Evolutionary conservation across 2,329 filamentous ascomycete genomes (phyloP), one percentile per base, ranked within the genome.

Genomic region (Botrytis deweyae): DNA sequence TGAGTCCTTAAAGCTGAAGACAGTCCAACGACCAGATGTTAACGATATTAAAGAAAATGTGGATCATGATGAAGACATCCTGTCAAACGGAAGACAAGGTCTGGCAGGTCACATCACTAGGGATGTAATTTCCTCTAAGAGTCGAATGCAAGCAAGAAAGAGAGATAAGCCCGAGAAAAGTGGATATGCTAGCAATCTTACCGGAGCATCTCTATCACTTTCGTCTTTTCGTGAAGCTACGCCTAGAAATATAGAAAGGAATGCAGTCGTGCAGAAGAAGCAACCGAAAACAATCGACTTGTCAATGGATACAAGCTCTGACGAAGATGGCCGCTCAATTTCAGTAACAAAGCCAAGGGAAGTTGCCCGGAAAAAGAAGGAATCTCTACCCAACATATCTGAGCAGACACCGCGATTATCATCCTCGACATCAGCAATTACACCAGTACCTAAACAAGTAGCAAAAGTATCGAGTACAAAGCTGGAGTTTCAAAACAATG

Each of bases 131-230:
- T n/a, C 25, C 36, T 33, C 29, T 40, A 59, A 38, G 22, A 33
- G 18, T 29, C 66, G 58, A 63, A 46, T n/a, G 29, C 59, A 75
- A 72, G 76, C 68, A 46, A 55, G n/a, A 38, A 74, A 69, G 42
- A 78, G 65, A 70, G 74, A 72, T 8, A 71, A 76, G 74, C 72
- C 73, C 36, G 38, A 72, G 40, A 78, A 76, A 29, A 77, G 67
- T 64, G 75, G 76, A 38, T 81, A 80, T 74, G 80, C 80, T 59
- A 79, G 76, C 59, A 78, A 76, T 52, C 76, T 81, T 55, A 79
- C 76, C 55, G 79, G 79, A 52, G 77, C 76, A 40, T 72, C 76
- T 22, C 74, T 80, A 46, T 72, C 75, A 33, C 69, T 81, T 7
- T 76, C 76, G 58, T 63, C 70, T 62, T 74, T 75, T 14, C 46